Conservation (phyloP, 805 yeast species). For the Pichia deserticola region DNA sequence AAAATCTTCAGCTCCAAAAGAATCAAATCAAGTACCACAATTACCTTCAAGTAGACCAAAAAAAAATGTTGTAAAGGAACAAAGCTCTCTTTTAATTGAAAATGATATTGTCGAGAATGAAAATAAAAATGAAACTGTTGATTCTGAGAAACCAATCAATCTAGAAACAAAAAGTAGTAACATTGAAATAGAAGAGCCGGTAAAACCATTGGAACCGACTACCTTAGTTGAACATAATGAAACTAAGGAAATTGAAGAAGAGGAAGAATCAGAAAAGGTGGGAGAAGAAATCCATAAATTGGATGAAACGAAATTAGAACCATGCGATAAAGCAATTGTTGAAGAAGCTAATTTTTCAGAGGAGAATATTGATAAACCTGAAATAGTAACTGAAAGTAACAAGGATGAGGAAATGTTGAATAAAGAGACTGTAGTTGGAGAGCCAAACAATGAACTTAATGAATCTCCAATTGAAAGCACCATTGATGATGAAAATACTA, state of each 20-base stretch:
- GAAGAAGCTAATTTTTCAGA: too few relatives aligned
- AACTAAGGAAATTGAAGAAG: conserved; percentile 1
- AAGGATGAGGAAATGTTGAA: not conserved
- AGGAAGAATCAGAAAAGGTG: not conserved
- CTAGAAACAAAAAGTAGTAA: too few relatives aligned
- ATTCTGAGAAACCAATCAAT: too few relatives aligned
- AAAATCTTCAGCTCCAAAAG: too few relatives aligned
- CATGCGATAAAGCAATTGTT: too few relatives aligned
- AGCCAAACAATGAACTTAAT: not conserved
- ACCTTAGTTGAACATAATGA: not conserved
- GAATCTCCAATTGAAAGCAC: too few relatives aligned
- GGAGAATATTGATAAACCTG: not conserved
- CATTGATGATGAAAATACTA: not conserved
- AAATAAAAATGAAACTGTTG: not conserved
- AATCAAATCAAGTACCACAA: too few relatives aligned
- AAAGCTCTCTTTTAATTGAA: too few relatives aligned
- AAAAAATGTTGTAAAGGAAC: too few relatives aligned
- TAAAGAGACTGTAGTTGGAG: not conserved
- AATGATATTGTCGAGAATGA: not conserved
- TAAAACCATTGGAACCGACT: not conserved
- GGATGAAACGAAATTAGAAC: too few relatives aligned
- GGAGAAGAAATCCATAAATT: too few relatives aligned
- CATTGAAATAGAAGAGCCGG: not conserved
- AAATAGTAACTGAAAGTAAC: not conserved
- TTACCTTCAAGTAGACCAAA: too few relatives aligned